These are phyloP conservation scores for Botryotinia narcissicola DNA, from an alignment of 2,329 filamentous ascomycete genomes.

Conservation along the genomic window DNA sequence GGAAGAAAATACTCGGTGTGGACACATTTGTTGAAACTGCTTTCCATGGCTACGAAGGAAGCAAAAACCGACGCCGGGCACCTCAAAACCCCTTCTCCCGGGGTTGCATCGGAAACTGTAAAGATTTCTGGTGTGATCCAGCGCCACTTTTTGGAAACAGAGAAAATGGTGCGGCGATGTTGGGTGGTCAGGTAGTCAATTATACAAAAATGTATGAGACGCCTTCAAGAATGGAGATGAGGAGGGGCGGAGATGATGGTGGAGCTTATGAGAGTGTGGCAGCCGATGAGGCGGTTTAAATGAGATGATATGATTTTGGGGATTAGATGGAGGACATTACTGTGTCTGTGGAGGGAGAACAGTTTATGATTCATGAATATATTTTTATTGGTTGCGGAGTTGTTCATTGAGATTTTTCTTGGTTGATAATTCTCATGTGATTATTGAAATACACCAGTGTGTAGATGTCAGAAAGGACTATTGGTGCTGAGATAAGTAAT, in stretches of 20 bases:
- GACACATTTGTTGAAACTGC: slow-evolving; percentile 94
- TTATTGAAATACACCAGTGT: not conserved
- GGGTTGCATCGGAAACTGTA: slow-evolving; percentile 84
- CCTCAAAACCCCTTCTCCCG: slow-evolving; percentile 77
- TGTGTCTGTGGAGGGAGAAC: not conserved
- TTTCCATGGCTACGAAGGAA: slow-evolving; percentile 62
- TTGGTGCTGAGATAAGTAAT: not conserved
- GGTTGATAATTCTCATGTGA: not conserved
- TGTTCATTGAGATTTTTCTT: not conserved
- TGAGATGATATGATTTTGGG: not conserved
- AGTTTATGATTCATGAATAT: slow-evolving; percentile 10
- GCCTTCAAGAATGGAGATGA: slow-evolving; percentile 45
- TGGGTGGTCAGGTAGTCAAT: slow-evolving; percentile 78
- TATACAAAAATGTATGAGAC: slow-evolving; percentile 89
- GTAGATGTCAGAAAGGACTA: not conserved
- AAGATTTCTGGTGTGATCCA: slow-evolving; percentile 94
- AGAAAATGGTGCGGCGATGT: slow-evolving; percentile 69
- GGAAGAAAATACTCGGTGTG: slow-evolving; percentile 81
- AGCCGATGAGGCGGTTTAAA: slow-evolving; percentile 35
- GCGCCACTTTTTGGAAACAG: slow-evolving; percentile 75
- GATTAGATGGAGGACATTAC: not conserved
- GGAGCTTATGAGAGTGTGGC: slow-evolving; percentile 36
- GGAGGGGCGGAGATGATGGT: slow-evolving; percentile 25
- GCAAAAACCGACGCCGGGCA: slow-evolving; percentile 49
- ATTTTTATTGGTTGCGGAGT: not conserved